Conservation (phyloP, 352 stramenopile species). For the Phytopythium helicoides region DNA sequence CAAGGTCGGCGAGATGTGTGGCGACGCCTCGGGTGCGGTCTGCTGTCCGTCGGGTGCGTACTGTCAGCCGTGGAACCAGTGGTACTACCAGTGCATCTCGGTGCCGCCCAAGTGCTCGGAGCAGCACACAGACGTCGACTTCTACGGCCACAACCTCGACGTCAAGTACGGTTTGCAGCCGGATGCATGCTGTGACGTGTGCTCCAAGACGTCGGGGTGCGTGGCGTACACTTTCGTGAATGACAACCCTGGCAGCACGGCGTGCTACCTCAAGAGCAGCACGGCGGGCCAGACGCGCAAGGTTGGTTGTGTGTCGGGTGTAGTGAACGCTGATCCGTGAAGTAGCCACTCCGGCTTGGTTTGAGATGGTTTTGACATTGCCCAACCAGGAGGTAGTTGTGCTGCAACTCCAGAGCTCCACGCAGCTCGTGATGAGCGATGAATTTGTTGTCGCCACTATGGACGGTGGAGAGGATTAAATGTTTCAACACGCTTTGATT, state of each 20-base stretch:
- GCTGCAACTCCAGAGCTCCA: no score
- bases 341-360: no score
- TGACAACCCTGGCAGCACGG: constrained; percentile 11
- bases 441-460: no score
- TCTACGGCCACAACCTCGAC: constrained; percentile 40
- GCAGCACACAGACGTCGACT: constrained; percentile 37
- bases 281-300: constrained; percentile 8
- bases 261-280: constrained; percentile 25
- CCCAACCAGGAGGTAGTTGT: no score
- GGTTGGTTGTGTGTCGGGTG: not conserved
- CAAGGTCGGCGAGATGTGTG: no score
- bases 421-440: no score
- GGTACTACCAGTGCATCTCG: constrained; percentile 44
- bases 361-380: no score
- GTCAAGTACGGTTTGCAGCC: constrained; percentile 17
- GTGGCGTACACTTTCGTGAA: constrained; percentile 32
- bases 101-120: constrained; percentile 26
- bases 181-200: constrained; percentile 7
- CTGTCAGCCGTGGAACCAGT: constrained; percentile 17
- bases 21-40: no score
- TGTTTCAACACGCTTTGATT: not conserved
- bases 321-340: not conserved
- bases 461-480: no score
- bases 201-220: constrained; percentile 11
- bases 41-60: constrained; percentile 9